A percentile compares a stretch with the other conserved stretches of the same genome.
Evolutionary conservation across 805 yeast genomes (phyloP).

Genomic region (Metschnikowia koreensis): DNA sequence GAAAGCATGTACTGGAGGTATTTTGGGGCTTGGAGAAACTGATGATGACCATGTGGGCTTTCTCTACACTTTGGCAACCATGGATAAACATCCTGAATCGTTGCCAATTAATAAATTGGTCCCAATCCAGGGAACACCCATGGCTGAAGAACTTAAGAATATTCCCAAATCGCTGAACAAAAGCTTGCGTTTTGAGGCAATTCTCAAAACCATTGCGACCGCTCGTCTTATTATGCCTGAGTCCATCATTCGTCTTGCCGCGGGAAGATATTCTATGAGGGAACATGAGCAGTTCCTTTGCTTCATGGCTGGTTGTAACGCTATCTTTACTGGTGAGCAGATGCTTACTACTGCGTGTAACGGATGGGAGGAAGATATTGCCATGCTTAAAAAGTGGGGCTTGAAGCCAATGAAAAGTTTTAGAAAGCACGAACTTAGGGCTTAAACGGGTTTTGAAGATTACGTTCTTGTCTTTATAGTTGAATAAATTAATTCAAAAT

Average conservation of each 20-base stretch:
- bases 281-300: constrained; percentile 73
- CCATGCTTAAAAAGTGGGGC: constrained; percentile 70
- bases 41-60: constrained; percentile 69
- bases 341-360: constrained; percentile 82
- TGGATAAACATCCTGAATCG: constrained; percentile 76
- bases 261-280: constrained; percentile 79
- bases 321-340: constrained; percentile 76
- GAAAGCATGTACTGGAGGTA: constrained; percentile 76
- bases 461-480: too few relatives aligned
- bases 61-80: constrained; percentile 57
- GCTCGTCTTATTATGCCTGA: constrained; percentile 75
- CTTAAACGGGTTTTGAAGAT: background rate
- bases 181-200: constrained; percentile 55
- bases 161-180: constrained; percentile 35
- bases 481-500: too few relatives aligned
- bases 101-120: constrained; percentile 77
- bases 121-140: constrained; percentile 78
- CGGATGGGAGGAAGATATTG: constrained; percentile 80
- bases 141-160: constrained; percentile 51
- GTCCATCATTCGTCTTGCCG: constrained; percentile 70
- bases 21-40: constrained; percentile 75
- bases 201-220: constrained; percentile 69
- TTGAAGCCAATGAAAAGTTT: constrained; percentile 53
- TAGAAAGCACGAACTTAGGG: constrained; percentile 6
- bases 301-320: constrained; percentile 76